Percentiles rank a stretch among this genome's conserved stretches.
Conservation (phyloP, 2,329 filamentous ascomycete species). For the Chaetomiaceae sp. region DNA sequence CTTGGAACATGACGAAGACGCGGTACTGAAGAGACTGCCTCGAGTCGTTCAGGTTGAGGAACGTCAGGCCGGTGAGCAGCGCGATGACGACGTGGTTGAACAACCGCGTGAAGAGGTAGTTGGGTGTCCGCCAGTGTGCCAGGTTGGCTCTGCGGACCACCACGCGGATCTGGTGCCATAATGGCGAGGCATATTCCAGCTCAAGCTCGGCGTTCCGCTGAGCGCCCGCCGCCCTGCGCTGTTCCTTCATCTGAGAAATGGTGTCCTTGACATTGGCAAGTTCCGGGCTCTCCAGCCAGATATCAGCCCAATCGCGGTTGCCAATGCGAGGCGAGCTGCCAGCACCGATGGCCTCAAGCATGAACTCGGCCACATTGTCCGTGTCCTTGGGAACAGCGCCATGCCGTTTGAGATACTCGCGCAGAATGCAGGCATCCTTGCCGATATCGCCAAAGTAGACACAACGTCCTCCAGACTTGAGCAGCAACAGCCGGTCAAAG, state of each 20-base stretch:
- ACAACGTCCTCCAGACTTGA: constrained; percentile 72
- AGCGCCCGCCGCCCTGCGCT: constrained; percentile 42
- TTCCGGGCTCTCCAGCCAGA: constrained; percentile 72
- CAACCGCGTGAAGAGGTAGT: constrained; percentile 83
- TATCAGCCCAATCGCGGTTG: constrained; percentile 71
- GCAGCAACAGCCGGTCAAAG: constrained; percentile 75
- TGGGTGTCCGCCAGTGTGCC: constrained; percentile 78
- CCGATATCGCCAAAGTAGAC: constrained; percentile 87
- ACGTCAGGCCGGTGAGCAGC: constrained; percentile 73
- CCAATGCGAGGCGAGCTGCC: constrained; percentile 68
- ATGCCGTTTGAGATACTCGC: constrained; percentile 55
- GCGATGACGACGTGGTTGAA: constrained; percentile 81
- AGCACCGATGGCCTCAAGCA: constrained; percentile 80
- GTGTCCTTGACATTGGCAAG: constrained; percentile 60
- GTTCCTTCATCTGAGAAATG: constrained; percentile 61
- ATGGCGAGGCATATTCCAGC: constrained; percentile 76
- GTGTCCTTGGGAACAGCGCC: constrained; percentile 55
- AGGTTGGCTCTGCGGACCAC: constrained; percentile 70
- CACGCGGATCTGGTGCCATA: constrained; percentile 71
- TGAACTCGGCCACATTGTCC: constrained; percentile 67
- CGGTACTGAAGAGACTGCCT: constrained; percentile 75
- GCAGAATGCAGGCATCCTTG: constrained; percentile 64
- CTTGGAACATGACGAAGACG: constrained; percentile 87
- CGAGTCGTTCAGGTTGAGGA: constrained; percentile 71
- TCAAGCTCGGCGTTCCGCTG: constrained; percentile 50